A percentile compares a stretch with the other conserved stretches of the same genome.
Conservation (phyloP, 2,329 filamentous ascomycete species). For the Diatrype stigma region DNA sequence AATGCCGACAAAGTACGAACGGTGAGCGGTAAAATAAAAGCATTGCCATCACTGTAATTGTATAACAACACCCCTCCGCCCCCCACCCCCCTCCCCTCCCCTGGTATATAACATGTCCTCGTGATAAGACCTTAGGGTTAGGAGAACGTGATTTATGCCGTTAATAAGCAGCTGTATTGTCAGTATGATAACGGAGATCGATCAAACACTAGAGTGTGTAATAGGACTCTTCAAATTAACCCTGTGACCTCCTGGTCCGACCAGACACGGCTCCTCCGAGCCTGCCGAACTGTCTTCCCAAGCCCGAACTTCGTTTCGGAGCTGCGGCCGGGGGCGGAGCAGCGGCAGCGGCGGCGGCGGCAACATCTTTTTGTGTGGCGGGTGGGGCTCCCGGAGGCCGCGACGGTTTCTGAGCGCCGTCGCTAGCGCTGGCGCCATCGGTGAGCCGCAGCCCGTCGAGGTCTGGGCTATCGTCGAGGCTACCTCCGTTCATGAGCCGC, state of each 20-base stretch:
- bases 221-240: constrained; percentile 16
- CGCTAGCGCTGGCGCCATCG: constrained; percentile 34
- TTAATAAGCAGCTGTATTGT: too few species aligned
- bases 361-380: constrained; percentile 47
- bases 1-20: too few species aligned
- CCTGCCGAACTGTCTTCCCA: constrained; percentile 66
- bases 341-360: constrained; percentile 36
- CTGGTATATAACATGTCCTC: too few species aligned
- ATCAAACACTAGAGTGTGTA: too few species aligned
- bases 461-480: constrained; percentile 42
- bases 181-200: too few species aligned
- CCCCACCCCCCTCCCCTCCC: too few species aligned
- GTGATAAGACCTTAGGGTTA: too few species aligned
- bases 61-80: too few species aligned
- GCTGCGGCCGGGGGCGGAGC: constrained; percentile 37
- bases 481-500: constrained; percentile 49
- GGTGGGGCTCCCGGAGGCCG: constrained; percentile 33
- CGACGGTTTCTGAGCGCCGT: constrained; percentile 25
- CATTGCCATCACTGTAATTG: too few species aligned
- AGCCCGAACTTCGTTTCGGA: constrained; percentile 56
- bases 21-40: too few species aligned
- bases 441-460: constrained; percentile 39
- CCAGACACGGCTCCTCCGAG: constrained; percentile 68
- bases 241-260: constrained; percentile 50
- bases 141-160: too few species aligned